Percentiles rank a stretch among this genome's conserved stretches.
These are phyloP conservation scores for Crithidia expoeki DNA, from an alignment of 208 protist genomes.

Conservation along the genomic window DNA sequence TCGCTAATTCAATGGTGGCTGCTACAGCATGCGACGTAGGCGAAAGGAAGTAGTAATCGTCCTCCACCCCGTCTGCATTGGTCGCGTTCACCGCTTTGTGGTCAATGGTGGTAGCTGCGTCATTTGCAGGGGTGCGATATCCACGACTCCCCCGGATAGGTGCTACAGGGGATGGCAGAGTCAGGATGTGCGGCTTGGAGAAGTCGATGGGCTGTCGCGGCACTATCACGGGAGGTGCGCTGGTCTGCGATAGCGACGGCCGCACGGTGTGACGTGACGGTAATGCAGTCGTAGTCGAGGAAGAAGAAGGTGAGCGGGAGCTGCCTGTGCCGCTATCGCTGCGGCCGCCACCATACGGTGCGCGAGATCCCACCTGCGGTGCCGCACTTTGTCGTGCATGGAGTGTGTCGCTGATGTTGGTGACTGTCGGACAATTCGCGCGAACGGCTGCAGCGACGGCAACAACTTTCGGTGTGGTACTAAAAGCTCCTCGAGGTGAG, in stretches of 20 bases:
- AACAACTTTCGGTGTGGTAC: background rate
- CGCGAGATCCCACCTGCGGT: background rate
- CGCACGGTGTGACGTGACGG: background rate
- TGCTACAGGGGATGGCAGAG: background rate
- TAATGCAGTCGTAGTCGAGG: background rate
- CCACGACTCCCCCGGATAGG: background rate
- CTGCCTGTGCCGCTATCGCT: conserved; percentile 7
- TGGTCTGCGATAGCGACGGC: background rate
- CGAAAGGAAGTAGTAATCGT: conserved; percentile 61
- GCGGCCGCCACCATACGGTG: conserved; percentile 2
- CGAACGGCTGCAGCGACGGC: background rate
- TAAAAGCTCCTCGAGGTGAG: background rate
- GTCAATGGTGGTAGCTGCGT: background rate
- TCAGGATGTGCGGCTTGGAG: conserved; percentile 30
- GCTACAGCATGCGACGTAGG: conserved; percentile 46
- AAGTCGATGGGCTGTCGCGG: conserved; percentile 32
- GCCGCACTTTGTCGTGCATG: no score
- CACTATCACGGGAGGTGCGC: background rate
- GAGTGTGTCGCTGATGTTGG: background rate
- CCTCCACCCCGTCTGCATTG: conserved; percentile 3
- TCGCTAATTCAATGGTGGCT: conserved; percentile 27
- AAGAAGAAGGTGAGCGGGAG: background rate
- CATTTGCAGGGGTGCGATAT: background rate
- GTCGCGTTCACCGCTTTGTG: background rate
- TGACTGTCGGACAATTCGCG: background rate